Percentiles rank a stretch among this genome's conserved stretches.
Evolutionary conservation across 768 basidiomycete genomes (phyloP).

Genomic region (Chiua virens): DNA sequence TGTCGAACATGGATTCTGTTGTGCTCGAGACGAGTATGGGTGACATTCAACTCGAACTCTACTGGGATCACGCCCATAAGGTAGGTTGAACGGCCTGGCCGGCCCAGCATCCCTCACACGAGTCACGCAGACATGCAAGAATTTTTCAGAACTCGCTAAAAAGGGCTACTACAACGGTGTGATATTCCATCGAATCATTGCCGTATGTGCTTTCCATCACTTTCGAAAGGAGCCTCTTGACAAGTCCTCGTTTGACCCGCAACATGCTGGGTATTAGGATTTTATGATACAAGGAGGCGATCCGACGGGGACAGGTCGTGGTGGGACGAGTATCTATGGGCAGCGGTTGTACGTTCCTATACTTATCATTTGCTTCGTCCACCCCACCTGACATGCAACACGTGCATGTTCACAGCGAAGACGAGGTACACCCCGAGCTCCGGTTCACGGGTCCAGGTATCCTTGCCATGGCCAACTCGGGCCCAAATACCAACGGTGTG

Average conservation of each 20-base stretch:
- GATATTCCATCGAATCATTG: conserved; percentile 88
- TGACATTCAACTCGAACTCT: conserved; percentile 87
- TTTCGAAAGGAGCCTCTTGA: background rate
- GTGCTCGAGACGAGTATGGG: conserved; percentile 82
- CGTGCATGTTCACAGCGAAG: conserved; percentile 55
- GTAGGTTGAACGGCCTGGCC: conserved; percentile 26
- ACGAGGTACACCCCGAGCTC: conserved; percentile 88
- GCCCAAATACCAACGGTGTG: conserved; percentile 84
- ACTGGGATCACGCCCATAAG: conserved; percentile 88
- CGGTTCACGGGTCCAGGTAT: conserved; percentile 96
- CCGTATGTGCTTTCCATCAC: conserved; percentile 45
- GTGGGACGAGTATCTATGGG: conserved; percentile 87
- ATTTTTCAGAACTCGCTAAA: conserved; percentile 89
- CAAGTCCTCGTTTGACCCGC: background rate
- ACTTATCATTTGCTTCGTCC: too few relatives aligned
- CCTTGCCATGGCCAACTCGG: conserved; percentile 96
- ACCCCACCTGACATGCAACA: background rate
- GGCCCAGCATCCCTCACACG: conserved; percentile 3
- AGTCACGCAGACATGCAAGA: conserved; percentile 78
- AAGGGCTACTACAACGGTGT: conserved; percentile 92
- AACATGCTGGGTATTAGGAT: conserved; percentile 49
- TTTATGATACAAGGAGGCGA: conserved; percentile 98
- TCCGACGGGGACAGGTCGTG: conserved; percentile 93
- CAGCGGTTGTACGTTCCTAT: conserved; percentile 69
- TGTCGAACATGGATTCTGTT: conserved; percentile 45